Conservation (phyloP, 2,329 filamentous ascomycete species). For the Metarhizium rileyi region DNA sequence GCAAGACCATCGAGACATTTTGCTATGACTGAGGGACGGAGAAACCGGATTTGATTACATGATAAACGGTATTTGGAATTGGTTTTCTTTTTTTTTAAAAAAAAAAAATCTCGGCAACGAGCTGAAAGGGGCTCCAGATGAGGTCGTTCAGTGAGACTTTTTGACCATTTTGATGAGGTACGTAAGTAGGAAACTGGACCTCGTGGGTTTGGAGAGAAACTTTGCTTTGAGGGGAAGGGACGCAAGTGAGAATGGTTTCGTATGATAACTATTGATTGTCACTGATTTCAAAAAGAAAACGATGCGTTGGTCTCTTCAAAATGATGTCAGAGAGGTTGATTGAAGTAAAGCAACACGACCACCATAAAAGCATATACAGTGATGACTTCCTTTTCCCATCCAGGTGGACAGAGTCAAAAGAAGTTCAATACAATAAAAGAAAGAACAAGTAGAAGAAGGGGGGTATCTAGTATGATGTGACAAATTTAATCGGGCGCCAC, state of each 20-base stretch:
- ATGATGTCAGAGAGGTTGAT: not conserved
- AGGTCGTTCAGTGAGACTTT: not conserved
- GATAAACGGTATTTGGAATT: not conserved
- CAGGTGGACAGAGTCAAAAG: not conserved
- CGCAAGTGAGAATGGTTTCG: not conserved
- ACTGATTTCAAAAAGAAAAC: not conserved
- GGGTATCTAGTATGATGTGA: constrained; percentile 3
- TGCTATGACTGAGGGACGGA: not conserved
- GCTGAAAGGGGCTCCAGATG: not conserved
- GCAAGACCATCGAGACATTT: not conserved
- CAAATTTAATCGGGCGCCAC: not conserved
- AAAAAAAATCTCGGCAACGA: not conserved
- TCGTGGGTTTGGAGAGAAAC: not conserved
- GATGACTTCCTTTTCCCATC: not conserved
- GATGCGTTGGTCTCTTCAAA: not conserved
- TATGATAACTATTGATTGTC: not conserved
- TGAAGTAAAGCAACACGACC: not conserved
- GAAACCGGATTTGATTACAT: not conserved
- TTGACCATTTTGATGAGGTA: not conserved
- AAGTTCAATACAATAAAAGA: not conserved
- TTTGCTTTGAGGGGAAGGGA: not conserved
- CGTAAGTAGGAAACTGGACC: not conserved
- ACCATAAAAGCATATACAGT: not conserved
- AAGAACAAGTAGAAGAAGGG: not conserved
- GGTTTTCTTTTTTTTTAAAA: not conserved